Conservation (phyloP, 257 asterid genomes). For the Hygrophila difformis region DNA sequence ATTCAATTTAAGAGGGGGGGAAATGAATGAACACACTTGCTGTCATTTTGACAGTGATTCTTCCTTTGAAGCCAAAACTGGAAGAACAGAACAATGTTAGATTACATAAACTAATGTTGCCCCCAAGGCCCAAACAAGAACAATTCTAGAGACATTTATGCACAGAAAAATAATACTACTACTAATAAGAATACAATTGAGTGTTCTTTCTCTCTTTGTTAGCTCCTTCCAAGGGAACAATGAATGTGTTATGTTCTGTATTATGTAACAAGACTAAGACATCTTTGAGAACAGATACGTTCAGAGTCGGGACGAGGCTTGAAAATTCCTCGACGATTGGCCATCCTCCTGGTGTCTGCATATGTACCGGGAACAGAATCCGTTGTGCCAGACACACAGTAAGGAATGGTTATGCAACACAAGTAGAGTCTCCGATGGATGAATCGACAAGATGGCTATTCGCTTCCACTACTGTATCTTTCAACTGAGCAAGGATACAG, state of each 20-base stretch:
- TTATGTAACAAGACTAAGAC: slow-evolving; percentile 13
- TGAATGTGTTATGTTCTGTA: slow-evolving; percentile 31
- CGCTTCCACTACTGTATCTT: slow-evolving; percentile 74
- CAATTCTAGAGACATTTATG: slow-evolving; percentile 24
- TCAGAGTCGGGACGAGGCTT: slow-evolving; percentile 17
- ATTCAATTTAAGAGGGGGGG: not conserved
- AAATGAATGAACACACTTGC: slow-evolving; percentile 1
- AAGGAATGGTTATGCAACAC: too few relatives aligned
- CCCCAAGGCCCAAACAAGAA: slow-evolving; percentile 21
- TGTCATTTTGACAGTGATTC: too few relatives aligned
- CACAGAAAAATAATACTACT: slow-evolving; percentile 28
- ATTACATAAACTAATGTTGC: slow-evolving; percentile 20
- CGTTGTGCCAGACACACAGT: not conserved
- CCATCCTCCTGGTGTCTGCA: not conserved
- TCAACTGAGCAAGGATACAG: slow-evolving; percentile 35
- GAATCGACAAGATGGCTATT: slow-evolving; percentile 5
- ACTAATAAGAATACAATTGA: too few relatives aligned
- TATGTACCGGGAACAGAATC: not conserved
- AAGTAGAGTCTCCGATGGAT: not conserved
- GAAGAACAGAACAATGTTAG: slow-evolving; percentile 26
- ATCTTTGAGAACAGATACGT: slow-evolving; percentile 15
- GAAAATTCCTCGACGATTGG: slow-evolving; percentile 18
- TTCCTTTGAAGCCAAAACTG: too few relatives aligned
- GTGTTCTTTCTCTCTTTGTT: slow-evolving; percentile 16
- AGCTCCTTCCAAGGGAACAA: slow-evolving; percentile 23